Base-by-base conservation (phyloP, 169 alveolate genomes). In the Eimeria necatrix region DNA sequence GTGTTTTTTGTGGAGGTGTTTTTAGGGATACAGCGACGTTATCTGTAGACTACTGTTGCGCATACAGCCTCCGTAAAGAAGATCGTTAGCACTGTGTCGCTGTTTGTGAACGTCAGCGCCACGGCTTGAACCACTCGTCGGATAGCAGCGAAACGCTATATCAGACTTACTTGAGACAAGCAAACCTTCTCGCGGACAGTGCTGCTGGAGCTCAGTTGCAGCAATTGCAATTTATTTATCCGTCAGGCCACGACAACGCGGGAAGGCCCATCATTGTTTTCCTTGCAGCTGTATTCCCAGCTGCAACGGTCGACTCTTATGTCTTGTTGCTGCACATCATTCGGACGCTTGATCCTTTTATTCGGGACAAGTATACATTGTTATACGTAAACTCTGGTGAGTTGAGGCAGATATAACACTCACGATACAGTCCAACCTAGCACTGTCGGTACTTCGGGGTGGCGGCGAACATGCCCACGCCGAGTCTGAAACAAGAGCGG, bases 331-430 rank as follows among this genome's bases (percentile, higher is more conserved):
- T 88, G 70, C 71, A 88, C 74, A 88, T 88, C 52, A 46, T 88
- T 56, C 48, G 53, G 49, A 88, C 64, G 12, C 87, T 88, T 20
- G 94, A 88, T 41, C 94, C 94, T 22, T 88, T 59, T 61, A 88
- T 88, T 41, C 68, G 87, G 0, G 94, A 88, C 87, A 88, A 88
- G 52, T 88, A 71, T 56, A 74, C 87, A 3, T 41, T 88, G 64
- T 76, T 88, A 32, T 88, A 88, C 87, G 87, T 88, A 22, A 88
- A 88, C 87, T 22, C 94, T 16, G 94, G 87, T 71, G 26, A 26
- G 60, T 48, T 49, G 73, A 16, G 48, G 32, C 70, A 32, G 41
- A 32, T 32, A 32, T 32, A 0, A 32, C 41, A 32, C 41, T 32
- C 41, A 32, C 41, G 41, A 32, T 32, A 32, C 41, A 32, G 41